These are phyloP conservation scores for Clonostachys rosea DNA, from an alignment of 2,329 filamentous ascomycete species.

Conservation along the genomic window DNA sequence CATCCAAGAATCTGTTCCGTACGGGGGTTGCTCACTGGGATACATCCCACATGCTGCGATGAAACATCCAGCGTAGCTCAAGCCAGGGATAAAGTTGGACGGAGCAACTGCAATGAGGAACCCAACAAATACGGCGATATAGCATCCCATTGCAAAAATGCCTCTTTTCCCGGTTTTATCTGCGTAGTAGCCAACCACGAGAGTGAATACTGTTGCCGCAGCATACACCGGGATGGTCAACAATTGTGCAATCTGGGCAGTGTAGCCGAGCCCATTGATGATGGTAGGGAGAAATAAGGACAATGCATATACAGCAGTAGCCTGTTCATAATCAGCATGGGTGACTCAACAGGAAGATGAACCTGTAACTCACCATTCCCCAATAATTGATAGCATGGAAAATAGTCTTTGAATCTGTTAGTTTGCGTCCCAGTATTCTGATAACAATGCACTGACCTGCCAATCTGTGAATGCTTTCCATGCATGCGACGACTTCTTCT, in stretches of 20 bases:
- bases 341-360: not conserved
- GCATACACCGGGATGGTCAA: constrained; percentile 60
- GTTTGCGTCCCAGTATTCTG: not conserved
- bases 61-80: constrained; percentile 3
- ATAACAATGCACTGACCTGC: constrained; percentile 51
- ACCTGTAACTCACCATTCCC: constrained; percentile 16
- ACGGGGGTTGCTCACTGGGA: constrained; percentile 8
- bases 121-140: not conserved
- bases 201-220: constrained; percentile 52
- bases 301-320: constrained; percentile 12
- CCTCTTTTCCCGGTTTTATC: constrained; percentile 32
- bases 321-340: not conserved
- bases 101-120: constrained; percentile 1
- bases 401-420: not conserved
- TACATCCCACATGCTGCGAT: constrained; percentile 4
- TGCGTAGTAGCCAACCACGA: constrained; percentile 48
- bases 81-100: constrained; percentile 3
- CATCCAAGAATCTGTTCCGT: constrained; percentile 5
- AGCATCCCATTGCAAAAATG: constrained; percentile 2
- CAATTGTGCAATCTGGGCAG: constrained; percentile 13
- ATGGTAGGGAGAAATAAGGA: constrained; percentile 62
- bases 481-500: constrained; percentile 23
- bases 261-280: constrained; percentile 30
- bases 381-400: constrained; percentile 27
- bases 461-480: constrained; percentile 59